A percentile compares a stretch with the other conserved stretches of the same genome.
Evolutionary conservation across 2,329 filamentous ascomycete genomes (phyloP).

Genomic region (Verticillium klebahnii): DNA sequence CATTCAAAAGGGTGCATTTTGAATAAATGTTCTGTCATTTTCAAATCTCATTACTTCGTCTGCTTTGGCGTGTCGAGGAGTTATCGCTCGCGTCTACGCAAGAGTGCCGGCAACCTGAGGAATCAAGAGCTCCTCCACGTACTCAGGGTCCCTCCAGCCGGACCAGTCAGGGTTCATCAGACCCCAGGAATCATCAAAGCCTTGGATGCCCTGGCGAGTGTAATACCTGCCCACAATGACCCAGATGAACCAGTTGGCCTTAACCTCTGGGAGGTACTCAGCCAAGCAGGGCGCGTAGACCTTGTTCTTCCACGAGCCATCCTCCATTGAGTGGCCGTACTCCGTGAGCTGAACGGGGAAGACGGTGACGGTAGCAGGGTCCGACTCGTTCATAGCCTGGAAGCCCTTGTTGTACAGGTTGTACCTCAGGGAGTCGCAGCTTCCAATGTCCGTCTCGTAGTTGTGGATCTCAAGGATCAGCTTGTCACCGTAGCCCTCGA

Average conservation of each 20-base stretch:
- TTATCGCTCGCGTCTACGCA: slow-evolving; percentile 3
- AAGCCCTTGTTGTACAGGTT: slow-evolving; percentile 48
- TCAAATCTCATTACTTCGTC: not conserved
- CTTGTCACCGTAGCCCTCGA: slow-evolving; percentile 45
- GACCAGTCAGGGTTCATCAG: slow-evolving; percentile 50
- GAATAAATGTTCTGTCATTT: no score
- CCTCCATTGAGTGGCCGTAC: slow-evolving; percentile 46
- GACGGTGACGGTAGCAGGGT: slow-evolving; percentile 25
- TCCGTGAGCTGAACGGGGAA: slow-evolving; percentile 50
- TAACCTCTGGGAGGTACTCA: slow-evolving; percentile 39
- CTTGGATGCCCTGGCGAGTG: slow-evolving; percentile 44
- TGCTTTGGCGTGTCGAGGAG: not conserved
- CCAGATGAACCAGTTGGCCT: slow-evolving; percentile 55
- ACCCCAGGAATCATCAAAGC: slow-evolving; percentile 55
- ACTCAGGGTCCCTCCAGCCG: slow-evolving; percentile 39
- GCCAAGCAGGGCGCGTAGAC: slow-evolving; percentile 50
- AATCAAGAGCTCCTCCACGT: slow-evolving; percentile 34
- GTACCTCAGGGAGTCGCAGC: slow-evolving; percentile 40
- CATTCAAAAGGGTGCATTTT: no score
- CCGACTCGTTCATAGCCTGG: slow-evolving; percentile 39
- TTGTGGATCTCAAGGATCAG: slow-evolving; percentile 58
- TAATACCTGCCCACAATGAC: slow-evolving; percentile 57
- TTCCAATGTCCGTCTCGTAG: slow-evolving; percentile 46
- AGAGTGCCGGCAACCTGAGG: slow-evolving; percentile 32
- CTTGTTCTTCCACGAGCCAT: slow-evolving; percentile 27